A percentile compares a stretch with the other conserved stretches of the same genome.
Conservation (phyloP, 257 asterid genomes). For the Handroanthus guayacan region DNA sequence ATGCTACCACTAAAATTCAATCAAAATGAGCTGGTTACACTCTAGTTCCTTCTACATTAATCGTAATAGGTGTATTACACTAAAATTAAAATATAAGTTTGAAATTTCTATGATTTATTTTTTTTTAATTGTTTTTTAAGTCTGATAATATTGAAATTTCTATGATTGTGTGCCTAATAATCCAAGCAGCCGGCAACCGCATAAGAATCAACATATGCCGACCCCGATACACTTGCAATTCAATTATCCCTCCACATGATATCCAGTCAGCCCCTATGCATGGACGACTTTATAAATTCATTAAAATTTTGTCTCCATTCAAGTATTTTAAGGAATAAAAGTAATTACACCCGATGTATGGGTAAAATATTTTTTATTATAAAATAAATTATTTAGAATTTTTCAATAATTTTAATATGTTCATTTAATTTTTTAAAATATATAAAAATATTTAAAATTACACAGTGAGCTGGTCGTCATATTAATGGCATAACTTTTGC, state of each 20-base stretch:
- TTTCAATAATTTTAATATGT: no score
- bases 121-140: no score
- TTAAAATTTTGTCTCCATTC: background rate
- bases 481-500: no score
- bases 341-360: no score
- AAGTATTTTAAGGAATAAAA: background rate
- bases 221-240: background rate
- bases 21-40: background rate
- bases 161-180: background rate
- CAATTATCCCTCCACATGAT: slow-evolving; percentile 13
- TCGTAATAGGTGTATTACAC: no score
- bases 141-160: background rate
- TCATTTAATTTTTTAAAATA: no score
- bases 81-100: no score
- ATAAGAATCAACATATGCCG: background rate
- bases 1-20: background rate
- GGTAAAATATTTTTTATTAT: no score
- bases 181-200: slow-evolving; percentile 7
- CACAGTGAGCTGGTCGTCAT: no score
- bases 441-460: no score
- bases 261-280: slow-evolving; percentile 26
- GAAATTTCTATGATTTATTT: no score
- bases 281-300: background rate
- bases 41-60: background rate
- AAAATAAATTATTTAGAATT: no score